Evolutionary conservation across 345 rosid species (phyloP).

Genomic region (Rhodamnia rubescens): DNA sequence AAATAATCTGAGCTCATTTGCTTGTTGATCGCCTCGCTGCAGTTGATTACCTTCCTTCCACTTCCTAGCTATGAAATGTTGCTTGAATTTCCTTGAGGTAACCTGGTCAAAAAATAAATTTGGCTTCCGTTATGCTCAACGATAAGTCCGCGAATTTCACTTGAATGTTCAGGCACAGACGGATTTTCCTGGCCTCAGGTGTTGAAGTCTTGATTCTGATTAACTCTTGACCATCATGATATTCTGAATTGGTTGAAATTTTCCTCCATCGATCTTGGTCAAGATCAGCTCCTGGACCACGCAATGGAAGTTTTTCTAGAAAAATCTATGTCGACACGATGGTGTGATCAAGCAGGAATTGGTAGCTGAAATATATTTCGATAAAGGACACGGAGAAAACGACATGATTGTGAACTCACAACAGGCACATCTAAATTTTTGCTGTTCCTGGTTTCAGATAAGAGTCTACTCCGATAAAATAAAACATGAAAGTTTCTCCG

Average conservation of each 20-base stretch:
- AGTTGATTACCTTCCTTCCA: neutral
- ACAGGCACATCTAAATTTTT: neutral
- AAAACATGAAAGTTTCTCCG: neutral
- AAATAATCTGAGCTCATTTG: neutral
- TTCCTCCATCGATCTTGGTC: neutral
- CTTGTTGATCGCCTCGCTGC: neutral
- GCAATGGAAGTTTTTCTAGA: neutral
- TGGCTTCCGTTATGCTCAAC: neutral
- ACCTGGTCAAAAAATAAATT: neutral
- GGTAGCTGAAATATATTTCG: neutral
- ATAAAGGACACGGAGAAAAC: neutral
- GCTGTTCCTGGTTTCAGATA: neutral
- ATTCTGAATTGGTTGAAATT: neutral
- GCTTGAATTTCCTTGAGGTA: neutral
- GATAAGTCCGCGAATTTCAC: neutral
- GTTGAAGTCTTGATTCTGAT: neutral
- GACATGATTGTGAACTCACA: neutral
- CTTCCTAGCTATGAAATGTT: neutral
- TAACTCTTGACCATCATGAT: neutral
- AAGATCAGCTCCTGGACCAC: neutral
- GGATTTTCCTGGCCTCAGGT: neutral
- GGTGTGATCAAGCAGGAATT: neutral
- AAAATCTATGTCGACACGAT: neutral
- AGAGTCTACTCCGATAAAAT: neutral
- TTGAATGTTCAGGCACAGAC: neutral